phyloP scores from a whole-genome alignment of 306 rosid species.

The Echinosophora koreensis region DNA sequence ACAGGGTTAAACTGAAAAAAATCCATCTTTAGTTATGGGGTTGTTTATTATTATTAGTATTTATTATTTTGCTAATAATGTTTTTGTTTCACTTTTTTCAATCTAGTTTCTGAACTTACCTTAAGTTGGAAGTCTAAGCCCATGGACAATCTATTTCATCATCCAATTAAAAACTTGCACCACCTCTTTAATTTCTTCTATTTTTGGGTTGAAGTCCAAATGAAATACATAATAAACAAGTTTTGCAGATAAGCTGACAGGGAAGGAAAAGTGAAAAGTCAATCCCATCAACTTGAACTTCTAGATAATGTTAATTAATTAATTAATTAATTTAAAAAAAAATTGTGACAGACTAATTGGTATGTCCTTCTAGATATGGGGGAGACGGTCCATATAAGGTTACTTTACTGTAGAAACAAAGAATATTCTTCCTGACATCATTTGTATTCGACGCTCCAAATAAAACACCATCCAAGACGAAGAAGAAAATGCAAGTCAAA shows the following conservation, averaged over 20 bases:
- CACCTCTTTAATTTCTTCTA: background rate
- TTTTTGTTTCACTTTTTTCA: background rate
- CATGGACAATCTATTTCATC: background rate
- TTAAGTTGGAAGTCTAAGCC: background rate
- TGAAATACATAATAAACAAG: background rate
- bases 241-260: background rate
- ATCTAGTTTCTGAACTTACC: background rate
- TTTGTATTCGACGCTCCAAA: background rate
- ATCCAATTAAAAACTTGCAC: background rate
- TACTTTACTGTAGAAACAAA: background rate
- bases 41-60: too few relatives aligned
- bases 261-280: conserved; percentile 29
- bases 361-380: conserved; percentile 13
- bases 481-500: background rate
- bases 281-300: background rate
- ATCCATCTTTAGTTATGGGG: too few relatives aligned
- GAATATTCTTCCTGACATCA: background rate
- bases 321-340: background rate
- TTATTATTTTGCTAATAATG: background rate
- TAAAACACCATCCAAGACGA: background rate
- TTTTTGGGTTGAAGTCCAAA: background rate
- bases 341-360: background rate
- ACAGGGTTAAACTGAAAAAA: too few relatives aligned
- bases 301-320: background rate
- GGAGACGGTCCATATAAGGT: background rate